A percentile compares a stretch with the other conserved stretches of the same genome.
Evolutionary conservation across 2,329 filamentous ascomycete genomes (phyloP).

Genomic region (Kalmusia sp.): DNA sequence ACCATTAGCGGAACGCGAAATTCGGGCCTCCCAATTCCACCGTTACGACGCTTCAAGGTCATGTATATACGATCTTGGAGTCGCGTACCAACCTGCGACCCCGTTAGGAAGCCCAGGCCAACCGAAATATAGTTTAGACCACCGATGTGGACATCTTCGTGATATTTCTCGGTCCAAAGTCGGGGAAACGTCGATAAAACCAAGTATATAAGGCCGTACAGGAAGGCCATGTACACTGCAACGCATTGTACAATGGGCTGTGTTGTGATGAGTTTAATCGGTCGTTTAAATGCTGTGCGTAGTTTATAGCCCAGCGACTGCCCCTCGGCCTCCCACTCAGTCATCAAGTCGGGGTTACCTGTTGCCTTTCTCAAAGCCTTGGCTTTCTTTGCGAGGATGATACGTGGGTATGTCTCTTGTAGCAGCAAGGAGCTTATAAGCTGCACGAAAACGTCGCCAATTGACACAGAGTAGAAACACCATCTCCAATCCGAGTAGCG

Average conservation of each 20-base stretch:
- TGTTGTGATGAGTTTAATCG: slow-evolving; percentile 60
- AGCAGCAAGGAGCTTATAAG: slow-evolving; percentile 64
- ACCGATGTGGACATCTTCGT: slow-evolving; percentile 61
- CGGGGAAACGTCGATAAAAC: slow-evolving; percentile 65
- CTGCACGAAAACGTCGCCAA: slow-evolving; percentile 65
- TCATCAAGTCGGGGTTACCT: not conserved
- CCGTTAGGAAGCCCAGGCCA: slow-evolving; percentile 64
- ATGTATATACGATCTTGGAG: slow-evolving; percentile 58
- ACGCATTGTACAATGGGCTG: slow-evolving; percentile 65
- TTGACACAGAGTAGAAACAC: slow-evolving; percentile 71
- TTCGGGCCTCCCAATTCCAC: slow-evolving; percentile 56
- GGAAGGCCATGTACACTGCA: slow-evolving; percentile 61
- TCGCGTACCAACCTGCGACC: slow-evolving; percentile 46
- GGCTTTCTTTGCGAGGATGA: slow-evolving; percentile 51
- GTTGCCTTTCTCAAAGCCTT: not conserved
- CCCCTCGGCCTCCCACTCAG: not conserved
- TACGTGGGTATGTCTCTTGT: slow-evolving; percentile 54
- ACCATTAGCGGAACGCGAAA: slow-evolving; percentile 65
- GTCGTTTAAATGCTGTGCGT: slow-evolving; percentile 54
- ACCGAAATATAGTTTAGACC: slow-evolving; percentile 69
- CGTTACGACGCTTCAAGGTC: slow-evolving; percentile 51
- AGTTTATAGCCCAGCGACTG: not conserved
- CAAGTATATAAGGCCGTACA: slow-evolving; percentile 68
- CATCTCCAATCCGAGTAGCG: slow-evolving; percentile 64
- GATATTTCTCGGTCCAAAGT: slow-evolving; percentile 63